Conservation (phyloP, 306 rosid genomes). For the Lathyrus sativus region DNA sequence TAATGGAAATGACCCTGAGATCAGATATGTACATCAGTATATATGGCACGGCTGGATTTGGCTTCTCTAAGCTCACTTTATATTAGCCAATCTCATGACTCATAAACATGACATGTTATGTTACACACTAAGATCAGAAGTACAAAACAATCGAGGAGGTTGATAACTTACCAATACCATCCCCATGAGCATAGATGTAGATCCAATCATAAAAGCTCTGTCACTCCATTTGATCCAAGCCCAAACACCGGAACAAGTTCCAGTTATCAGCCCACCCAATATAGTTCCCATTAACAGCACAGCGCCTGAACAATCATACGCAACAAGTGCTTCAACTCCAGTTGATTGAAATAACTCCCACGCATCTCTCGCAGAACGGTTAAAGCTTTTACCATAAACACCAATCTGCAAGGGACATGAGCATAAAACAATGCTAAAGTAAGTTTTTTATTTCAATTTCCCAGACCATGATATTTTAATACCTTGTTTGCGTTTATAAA, state of each 20-base stretch:
- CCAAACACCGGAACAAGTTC: constrained; percentile 95
- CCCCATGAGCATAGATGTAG: constrained; percentile 95
- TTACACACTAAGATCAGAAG: background rate
- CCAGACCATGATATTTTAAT: background rate
- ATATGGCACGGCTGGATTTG: background rate
- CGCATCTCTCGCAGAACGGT: constrained; percentile 96
- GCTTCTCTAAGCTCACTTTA: background rate
- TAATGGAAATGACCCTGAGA: background rate
- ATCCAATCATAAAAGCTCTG: constrained; percentile 85
- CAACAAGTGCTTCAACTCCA: constrained; percentile 92
- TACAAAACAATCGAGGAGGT: constrained; percentile 22
- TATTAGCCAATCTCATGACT: too few relatives aligned
- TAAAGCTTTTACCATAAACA: constrained; percentile 89
- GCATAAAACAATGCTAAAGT: constrained; percentile 26
- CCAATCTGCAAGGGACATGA: constrained; percentile 64
- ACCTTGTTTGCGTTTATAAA: background rate
- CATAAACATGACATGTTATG: background rate
- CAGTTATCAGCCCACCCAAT: constrained; percentile 83
- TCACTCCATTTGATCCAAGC: constrained; percentile 80
- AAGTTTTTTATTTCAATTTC: constrained; percentile 28
- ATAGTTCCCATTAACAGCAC: constrained; percentile 88
- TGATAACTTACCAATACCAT: constrained; percentile 77
- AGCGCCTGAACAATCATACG: constrained; percentile 96
- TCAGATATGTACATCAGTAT: background rate
- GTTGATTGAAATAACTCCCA: constrained; percentile 99